Conservation (phyloP, 116 monocot genomes). For the Phalaenopsis hybrid region DNA sequence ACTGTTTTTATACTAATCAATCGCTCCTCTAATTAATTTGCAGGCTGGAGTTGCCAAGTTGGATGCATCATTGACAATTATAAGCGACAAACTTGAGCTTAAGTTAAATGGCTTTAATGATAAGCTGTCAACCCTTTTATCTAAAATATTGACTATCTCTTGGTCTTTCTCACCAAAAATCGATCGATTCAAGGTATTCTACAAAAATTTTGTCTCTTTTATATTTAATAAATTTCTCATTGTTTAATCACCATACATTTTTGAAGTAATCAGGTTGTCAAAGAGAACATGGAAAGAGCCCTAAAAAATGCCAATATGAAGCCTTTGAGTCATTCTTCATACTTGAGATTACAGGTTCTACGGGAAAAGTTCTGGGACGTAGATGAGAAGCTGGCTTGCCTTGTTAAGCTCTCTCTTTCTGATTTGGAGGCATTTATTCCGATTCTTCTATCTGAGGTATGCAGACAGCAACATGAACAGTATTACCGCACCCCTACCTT, state of each 20-base stretch:
- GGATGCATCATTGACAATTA: constrained; percentile 57
- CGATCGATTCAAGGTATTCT: constrained; percentile 80
- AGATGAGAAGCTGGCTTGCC: constrained; percentile 64
- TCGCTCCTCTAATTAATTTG: constrained; percentile 9
- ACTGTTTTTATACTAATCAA: not conserved
- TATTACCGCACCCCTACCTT: not conserved
- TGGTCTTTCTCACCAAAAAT: constrained; percentile 50
- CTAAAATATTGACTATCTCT: constrained; percentile 51
- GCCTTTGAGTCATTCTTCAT: constrained; percentile 73
- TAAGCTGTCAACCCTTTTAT: constrained; percentile 59
- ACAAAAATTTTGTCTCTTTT: not conserved
- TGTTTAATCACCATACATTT: not conserved
- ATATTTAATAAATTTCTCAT: not conserved
- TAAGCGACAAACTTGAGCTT: constrained; percentile 76
- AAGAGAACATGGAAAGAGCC: constrained; percentile 83
- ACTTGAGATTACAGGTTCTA: constrained; percentile 77
- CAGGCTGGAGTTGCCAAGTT: constrained; percentile 95
- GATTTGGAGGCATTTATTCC: constrained; percentile 70
- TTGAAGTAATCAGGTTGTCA: constrained; percentile 57
- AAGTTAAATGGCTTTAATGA: constrained; percentile 90
- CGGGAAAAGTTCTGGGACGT: constrained; percentile 77
- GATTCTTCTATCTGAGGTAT: constrained; percentile 76
- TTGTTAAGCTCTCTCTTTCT: constrained; percentile 43
- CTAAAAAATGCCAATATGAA: constrained; percentile 86
- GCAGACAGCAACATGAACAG: not conserved